These are phyloP conservation scores for Stereum hirsutum DNA, from an alignment of 1,284 basidiomycete species.

Conservation along the genomic window DNA sequence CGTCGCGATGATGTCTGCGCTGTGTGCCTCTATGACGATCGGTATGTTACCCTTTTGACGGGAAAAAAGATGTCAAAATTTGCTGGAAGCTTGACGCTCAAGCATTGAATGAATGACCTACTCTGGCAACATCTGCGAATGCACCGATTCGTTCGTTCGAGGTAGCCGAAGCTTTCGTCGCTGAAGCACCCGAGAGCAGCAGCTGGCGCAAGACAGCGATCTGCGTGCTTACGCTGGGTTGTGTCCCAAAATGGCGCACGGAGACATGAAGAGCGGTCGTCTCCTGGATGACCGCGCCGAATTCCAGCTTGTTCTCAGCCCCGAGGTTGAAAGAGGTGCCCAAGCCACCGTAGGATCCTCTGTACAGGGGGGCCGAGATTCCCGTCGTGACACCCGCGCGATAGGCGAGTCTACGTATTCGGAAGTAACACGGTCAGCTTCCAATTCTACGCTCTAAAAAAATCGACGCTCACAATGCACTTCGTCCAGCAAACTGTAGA, in stretches of 20 bases:
- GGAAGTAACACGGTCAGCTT: no score
- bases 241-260: constrained; percentile 25
- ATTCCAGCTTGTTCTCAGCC: constrained; percentile 33
- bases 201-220: constrained; percentile 55
- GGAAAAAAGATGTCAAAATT: no score
- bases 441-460: no score
- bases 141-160: no score
- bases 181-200: constrained; percentile 31
- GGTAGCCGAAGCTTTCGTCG: constrained; percentile 17
- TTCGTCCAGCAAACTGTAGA: constrained; percentile 38
- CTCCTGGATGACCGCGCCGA: constrained; percentile 38
- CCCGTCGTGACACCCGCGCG: constrained; percentile 25
- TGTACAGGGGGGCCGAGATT: constrained; percentile 36
- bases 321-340: constrained; percentile 39
- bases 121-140: constrained; percentile 43
- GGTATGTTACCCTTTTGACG: constrained; percentile 36
- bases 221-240: constrained; percentile 51
- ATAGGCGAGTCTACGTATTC: constrained; percentile 29
- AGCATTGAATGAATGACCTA: constrained; percentile 22
- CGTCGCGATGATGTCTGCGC: constrained; percentile 73
- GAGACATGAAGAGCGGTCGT: constrained; percentile 42
- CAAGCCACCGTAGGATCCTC: constrained; percentile 35
- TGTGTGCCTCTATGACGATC: constrained; percentile 46
- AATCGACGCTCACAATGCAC: constrained; percentile 35
- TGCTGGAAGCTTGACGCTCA: no score